Evolutionary conservation across 2,329 filamentous ascomycete species (phyloP), one percentile per base, ranked within the genome.

Genomic region (Aspergillus puulaauensis): DNA sequence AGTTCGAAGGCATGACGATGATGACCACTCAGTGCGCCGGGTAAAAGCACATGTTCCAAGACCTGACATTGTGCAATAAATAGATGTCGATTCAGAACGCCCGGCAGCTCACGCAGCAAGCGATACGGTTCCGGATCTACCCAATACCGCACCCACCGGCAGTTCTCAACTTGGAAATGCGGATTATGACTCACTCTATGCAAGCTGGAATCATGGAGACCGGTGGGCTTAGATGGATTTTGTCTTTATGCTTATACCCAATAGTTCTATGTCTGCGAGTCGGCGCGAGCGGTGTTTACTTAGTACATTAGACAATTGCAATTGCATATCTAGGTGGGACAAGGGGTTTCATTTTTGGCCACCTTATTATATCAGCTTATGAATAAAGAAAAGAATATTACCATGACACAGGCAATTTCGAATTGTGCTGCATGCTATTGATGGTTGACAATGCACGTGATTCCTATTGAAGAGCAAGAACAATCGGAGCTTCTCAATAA

Each of bases 381-480:
- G 35, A n/a, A 37, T 43, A 24, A 46, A 21, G 31, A 37, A 50
- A 23, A 5, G 37, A 12, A 40, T 24, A 39, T 56, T n/a, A 50
- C 24, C 43, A 45, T 48, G 44, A 41, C 46, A 27, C 35, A 19
- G 11, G 11, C 9, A 17, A 19, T 37, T 31, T 12, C 12, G 23
- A 46, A 24, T 47, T 19, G n/a, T 31, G 39, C 17, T 51, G 35
- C 48, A 40, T 40, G 6, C 23, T 45, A 52, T 44, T 37, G 51
- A 54, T 14, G 27, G 37, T 39, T 33, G 19, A 23, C 6, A 5
- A 9, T 12, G 39, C 64, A 66, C 58, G 61, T 66, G 61, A 67
- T 27, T 7, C 50, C 58, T 61, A 64, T 67, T 66, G 64, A 66
- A 45, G 45, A 31, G 12, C 14, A n/a, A 64, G 63, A 65, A 65